Evolutionary conservation across 306 rosid species (phyloP), one percentile per base, ranked within the genome.

Genomic region (Elaeagnus macrophylla): DNA sequence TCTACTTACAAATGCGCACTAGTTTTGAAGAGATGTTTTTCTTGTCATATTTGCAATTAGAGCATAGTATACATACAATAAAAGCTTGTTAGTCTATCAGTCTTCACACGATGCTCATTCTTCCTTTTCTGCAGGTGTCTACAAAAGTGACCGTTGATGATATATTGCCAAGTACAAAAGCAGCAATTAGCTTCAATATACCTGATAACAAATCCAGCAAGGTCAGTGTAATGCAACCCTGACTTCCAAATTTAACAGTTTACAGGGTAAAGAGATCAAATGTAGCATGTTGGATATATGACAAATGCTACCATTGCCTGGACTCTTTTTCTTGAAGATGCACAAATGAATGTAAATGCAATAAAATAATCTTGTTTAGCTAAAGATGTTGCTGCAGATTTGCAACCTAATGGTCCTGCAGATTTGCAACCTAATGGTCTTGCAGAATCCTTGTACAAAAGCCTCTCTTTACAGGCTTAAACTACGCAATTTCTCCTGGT

Each of bases 161-260:
- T 77, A 51, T 81, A 72, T 74, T 78, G 62, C 80, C 75, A 15
- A 69, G 65, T 45, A 81, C 86, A 69, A 90, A 83, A 71, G 77
- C 75, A 46, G 82, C 81, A 37, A 40, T 80, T 59, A 86, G 97
- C 94, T 90, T 90, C 83, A 79, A 42, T 53, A 74, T 90, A 70
- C 97, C 97, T 5, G 97, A 86, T 78, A 93, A 86, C 68, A 86
- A 81, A 82, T 90, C 97, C 44, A 94, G 97, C 75, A 90, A 86
- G 90, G 97, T 86, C 72, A 53, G 88, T 73, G 50, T 15, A 41
- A 48, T 47, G 55, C 35, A 56, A 53, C 13, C 59, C n/a, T n/a
- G n/a, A n/a, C n/a, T n/a, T 16, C 32, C 10, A 19, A 5, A 10
- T 9, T 7, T 7, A 19, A 12, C 2, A 18, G 10, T 15, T 49